phyloP scores from a whole-genome alignment of 768 basidiomycete species.

The Suillus variegatus region DNA sequence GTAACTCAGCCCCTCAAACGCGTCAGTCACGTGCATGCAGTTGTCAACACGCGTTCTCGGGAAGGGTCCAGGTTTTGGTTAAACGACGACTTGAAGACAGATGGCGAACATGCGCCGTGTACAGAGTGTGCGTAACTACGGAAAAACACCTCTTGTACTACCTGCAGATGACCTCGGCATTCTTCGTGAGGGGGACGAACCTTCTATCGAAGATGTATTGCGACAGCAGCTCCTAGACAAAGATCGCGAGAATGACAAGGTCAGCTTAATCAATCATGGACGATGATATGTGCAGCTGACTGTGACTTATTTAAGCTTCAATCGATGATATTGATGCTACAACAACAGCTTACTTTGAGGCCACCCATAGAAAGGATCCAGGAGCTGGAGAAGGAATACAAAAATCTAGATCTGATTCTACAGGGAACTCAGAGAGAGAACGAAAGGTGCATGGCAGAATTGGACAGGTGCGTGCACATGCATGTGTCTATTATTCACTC shows the following conservation, averaged over 20 bases:
- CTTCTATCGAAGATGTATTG: conserved; percentile 56
- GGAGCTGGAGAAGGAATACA: conserved; percentile 68
- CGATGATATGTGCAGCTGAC: neutral
- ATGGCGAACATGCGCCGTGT: conserved; percentile 53
- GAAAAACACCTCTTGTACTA: conserved; percentile 45
- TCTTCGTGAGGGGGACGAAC: conserved; percentile 59
- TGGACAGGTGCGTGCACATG: conserved; percentile 58
- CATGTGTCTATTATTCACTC: neutral
- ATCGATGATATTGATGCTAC: conserved; percentile 60
- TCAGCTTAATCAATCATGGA: conserved; percentile 24
- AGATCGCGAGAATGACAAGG: conserved; percentile 72
- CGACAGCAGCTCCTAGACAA: conserved; percentile 66
- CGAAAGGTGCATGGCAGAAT: conserved; percentile 79
- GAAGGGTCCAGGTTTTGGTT: neutral
- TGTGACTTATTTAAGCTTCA: conserved; percentile 46
- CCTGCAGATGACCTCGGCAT: conserved; percentile 58
- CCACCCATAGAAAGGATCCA: conserved; percentile 71
- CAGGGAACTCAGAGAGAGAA: conserved; percentile 86
- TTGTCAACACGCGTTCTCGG: neutral
- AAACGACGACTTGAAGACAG: neutral
- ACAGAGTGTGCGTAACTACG: conserved; percentile 61
- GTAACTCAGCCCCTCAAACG: neutral
- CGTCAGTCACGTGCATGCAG: conserved; percentile 1
- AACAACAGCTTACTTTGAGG: conserved; percentile 63
- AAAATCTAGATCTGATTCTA: conserved; percentile 72